Evolutionary conservation across 768 basidiomycete genomes (phyloP).

Genomic region (Pholiota microspora): DNA sequence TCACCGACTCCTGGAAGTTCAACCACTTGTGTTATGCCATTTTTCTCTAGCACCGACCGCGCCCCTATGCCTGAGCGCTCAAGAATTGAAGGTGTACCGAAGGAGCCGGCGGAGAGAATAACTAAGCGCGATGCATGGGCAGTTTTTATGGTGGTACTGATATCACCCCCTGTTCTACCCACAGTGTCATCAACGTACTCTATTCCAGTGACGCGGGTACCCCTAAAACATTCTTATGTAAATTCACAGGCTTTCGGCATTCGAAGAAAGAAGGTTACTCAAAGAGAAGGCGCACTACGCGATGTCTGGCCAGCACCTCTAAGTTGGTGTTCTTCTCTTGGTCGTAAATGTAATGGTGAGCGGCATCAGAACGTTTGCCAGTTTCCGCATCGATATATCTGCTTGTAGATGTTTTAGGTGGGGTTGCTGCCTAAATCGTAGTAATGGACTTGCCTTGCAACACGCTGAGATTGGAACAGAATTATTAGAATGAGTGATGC

Average conservation of each 20-base stretch:
- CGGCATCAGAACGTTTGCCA: slow-evolving; percentile 55
- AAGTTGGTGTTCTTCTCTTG: slow-evolving; percentile 37
- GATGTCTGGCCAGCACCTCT: slow-evolving; percentile 31
- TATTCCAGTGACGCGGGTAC: slow-evolving; percentile 43
- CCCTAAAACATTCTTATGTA: slow-evolving; percentile 21
- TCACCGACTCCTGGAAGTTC: slow-evolving; percentile 81
- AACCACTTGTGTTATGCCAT: slow-evolving; percentile 48
- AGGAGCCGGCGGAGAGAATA: slow-evolving; percentile 49
- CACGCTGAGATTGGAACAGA: too few relatives aligned
- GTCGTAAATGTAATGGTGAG: slow-evolving; percentile 50
- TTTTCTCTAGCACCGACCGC: slow-evolving; percentile 38
- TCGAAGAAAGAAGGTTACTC: slow-evolving; percentile 29
- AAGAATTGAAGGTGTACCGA: slow-evolving; percentile 55
- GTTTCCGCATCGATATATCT: slow-evolving; percentile 51
- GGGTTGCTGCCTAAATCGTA: background rate
- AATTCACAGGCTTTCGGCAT: background rate
- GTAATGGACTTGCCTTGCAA: background rate
- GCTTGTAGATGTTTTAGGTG: background rate
- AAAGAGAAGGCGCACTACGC: slow-evolving; percentile 44
- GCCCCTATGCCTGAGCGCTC: slow-evolving; percentile 64
- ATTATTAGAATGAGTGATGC: too few relatives aligned
- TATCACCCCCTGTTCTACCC: slow-evolving; percentile 19
- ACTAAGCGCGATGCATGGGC: slow-evolving; percentile 43
- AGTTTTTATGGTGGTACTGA: slow-evolving; percentile 8
- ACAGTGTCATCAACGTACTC: slow-evolving; percentile 43